Evolutionary conservation across 371 early-diverging fungal genomes (phyloP), one percentile per base, ranked within the genome.

Genomic region (Conidiobolus incongruus): DNA sequence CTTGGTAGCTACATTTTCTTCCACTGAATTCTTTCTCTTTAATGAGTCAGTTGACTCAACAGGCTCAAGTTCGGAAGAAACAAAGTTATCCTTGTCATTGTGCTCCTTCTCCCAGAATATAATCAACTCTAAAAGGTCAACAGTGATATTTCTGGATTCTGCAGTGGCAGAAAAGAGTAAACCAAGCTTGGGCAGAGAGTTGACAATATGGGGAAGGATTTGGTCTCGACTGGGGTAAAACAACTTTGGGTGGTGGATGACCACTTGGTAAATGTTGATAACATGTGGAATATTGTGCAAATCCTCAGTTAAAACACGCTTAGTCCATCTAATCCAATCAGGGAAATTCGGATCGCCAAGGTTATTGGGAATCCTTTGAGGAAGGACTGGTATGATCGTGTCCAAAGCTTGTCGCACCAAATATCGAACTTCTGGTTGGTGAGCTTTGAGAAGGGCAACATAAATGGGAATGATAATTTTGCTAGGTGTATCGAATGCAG

Each of bases 401-500:
- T 98, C 93, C 7, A 95, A 61, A 0, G 91, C 95, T 60, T 94
- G 92, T 35, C 79, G 75, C 2, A 93, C 92, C 23, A 98, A 54
- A 15, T 57, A 58, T 19, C 82, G 63, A 10, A 72, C 76, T 47
- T 93, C 94, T 0, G 75, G 68, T 36, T 87, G 81, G 56, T 89
- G 84, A 2, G 89, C 81, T 7, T 80, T 65, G 11, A 95, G 58
- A n/a, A 95, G 55, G 2, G 88, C 79, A 20, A 76, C 81, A 50
- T 81, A 92, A 19, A 87, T 78, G 47, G 90, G 89, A 31, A 73
- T 72, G 5, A 86, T 76, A 40, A 95, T 83, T 57, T 90, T 93
- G 41, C 73, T 61, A 6, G 95, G 91, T 2, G 91, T 86, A 29
- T 91, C 89, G 50, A 75, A 93, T 0, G 85, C 82, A 8, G 82